Evolutionary conservation across 345 rosid genomes (phyloP).

Genomic region (Eutrema yunnanense): DNA sequence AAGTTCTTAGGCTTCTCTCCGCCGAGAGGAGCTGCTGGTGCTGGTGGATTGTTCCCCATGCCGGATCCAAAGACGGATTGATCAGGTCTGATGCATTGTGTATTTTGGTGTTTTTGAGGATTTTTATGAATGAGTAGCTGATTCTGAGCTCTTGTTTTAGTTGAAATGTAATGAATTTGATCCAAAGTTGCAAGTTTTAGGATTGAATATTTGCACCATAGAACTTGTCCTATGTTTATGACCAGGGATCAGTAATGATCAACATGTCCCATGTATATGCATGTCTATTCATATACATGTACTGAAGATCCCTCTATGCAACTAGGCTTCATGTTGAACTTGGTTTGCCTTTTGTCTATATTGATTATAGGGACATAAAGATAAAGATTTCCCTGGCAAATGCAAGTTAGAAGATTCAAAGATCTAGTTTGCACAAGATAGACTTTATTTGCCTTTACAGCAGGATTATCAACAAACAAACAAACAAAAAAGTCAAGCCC

Average conservation of each 20-base stretch:
- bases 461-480: not conserved
- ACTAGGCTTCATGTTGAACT: not conserved
- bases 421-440: not conserved
- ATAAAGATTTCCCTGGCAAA: not conserved
- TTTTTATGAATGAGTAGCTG: not conserved
- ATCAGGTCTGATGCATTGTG: conserved; percentile 9
- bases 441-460: not conserved
- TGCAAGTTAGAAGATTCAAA: not conserved
- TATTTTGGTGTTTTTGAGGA: not conserved
- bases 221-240: no score
- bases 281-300: no score
- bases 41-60: conserved; percentile 69
- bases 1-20: conserved; percentile 69
- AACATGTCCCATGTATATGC: not conserved
- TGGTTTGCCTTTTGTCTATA: not conserved
- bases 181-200: not conserved
- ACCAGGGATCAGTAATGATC: not conserved
- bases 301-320: not conserved
- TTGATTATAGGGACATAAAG: not conserved
- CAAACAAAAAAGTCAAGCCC: not conserved
- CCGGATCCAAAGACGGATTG: conserved; percentile 80
- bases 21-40: conserved; percentile 52
- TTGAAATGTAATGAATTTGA: not conserved
- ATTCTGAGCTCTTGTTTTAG: not conserved
- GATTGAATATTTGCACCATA: no score